These are phyloP conservation scores for Zygnema cylindricum DNA, from an alignment of 139 green algal genomes.

Conservation along the genomic window DNA sequence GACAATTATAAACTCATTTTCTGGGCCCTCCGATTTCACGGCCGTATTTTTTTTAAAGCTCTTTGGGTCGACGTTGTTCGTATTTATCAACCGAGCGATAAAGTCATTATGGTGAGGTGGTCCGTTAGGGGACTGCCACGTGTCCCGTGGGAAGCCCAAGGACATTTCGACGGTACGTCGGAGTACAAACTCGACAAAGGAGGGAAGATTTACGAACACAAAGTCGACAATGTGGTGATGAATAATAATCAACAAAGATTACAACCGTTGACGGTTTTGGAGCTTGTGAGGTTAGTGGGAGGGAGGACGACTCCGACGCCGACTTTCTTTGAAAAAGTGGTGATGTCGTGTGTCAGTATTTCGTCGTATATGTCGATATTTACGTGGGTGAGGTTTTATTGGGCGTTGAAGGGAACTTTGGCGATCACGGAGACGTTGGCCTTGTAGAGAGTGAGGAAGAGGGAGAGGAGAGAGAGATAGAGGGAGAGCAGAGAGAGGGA, in stretches of 20 bases:
- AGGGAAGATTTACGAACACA: slow-evolving; percentile 89
- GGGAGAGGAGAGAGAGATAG: too few species aligned
- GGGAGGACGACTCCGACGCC: slow-evolving; percentile 37
- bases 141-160: slow-evolving; percentile 82
- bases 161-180: slow-evolving; percentile 88
- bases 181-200: slow-evolving; percentile 87
- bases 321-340: neutral
- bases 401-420: slow-evolving; percentile 21
- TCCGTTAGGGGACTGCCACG: slow-evolving; percentile 83
- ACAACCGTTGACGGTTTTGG: slow-evolving; percentile 54
- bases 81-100: slow-evolving; percentile 90
- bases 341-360: neutral
- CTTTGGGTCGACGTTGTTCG: slow-evolving; percentile 85
- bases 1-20: slow-evolving; percentile 92
- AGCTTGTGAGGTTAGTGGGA: slow-evolving; percentile 59
- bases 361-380: neutral
- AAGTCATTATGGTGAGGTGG: slow-evolving; percentile 87
- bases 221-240: slow-evolving; percentile 84
- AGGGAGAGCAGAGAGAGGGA: too few species aligned
- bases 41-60: slow-evolving; percentile 84
- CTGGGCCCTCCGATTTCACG: slow-evolving; percentile 89
- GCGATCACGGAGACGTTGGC: neutral
- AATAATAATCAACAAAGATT: slow-evolving; percentile 67
- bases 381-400: slow-evolving; percentile 39
- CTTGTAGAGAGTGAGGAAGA: too few species aligned